Base-by-base conservation (phyloP, 768 basidiomycete genomes). In the Kwoniella dendrophila region DNA sequence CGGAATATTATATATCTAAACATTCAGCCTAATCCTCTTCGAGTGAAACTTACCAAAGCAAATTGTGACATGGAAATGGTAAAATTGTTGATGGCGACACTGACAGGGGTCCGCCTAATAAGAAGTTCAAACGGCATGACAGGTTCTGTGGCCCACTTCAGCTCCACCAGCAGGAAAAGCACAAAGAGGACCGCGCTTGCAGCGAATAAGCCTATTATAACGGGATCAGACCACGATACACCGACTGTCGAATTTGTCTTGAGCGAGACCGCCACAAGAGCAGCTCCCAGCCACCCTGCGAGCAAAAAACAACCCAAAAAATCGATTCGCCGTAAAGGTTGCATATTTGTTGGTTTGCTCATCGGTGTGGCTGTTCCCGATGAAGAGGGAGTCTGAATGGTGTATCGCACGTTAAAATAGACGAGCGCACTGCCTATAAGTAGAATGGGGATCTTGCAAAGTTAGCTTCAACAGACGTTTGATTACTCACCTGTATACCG, bases 121-220 rank as follows among this genome's bases (percentile, higher is more conserved):
- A 94, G 84, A 58, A 94, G 80, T 57, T 85, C 85, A 67, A 96
- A 80, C 45, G 95, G 95, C 87, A 99, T 88, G 52, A 97, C 88
- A 18, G 96, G 96, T 75, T 89, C 90, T 2, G 85, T 83, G 2
- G 90, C 86, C 82, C 85, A 87, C 66, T 84, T 82, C 57, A 86
- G 86, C 80, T 99, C 95, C 24, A 91, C 90, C 49, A 85, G 75
- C 34, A 94, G 75, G 77, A 99, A 98, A 1, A 82, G 70, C 4
- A 81, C 68, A 14, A 82, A 81, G 51, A 83, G 87, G 26, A 88
- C 66, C 45, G 79, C 78, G 68, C 90, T 88, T 41, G 81, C 74
- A 56, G 81, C 63, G 50, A 96, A 80, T 41, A 92, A 82, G 8
- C 85, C 86, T 68, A 78, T 76, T 55, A 98, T 86, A 32, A 86